phyloP scores from a whole-genome alignment of 2,329 filamentous ascomycete genomes.

The Lomentospora prolificans region DNA sequence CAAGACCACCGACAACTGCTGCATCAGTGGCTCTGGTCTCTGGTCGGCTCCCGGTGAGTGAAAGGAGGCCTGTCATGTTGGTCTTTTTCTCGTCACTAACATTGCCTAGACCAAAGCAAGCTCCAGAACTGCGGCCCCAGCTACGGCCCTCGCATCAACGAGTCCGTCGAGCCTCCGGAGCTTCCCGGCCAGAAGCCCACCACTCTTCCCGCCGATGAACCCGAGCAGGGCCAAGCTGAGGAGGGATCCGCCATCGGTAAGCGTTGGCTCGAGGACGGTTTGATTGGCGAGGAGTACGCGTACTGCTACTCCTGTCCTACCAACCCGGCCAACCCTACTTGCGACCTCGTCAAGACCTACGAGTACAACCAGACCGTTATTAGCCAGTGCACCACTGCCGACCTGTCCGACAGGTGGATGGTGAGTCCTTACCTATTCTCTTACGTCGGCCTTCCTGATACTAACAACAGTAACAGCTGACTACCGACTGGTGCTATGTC shows the following conservation, averaged over 20 bases:
- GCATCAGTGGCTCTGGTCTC: conserved; percentile 6
- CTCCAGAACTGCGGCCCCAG: neutral
- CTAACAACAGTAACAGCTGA: neutral
- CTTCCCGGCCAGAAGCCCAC: neutral
- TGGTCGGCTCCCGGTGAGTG: conserved; percentile 6
- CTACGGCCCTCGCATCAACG: neutral
- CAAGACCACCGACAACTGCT: conserved; percentile 10
- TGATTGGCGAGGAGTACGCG: conserved; percentile 10
- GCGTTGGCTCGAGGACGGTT: conserved; percentile 8
- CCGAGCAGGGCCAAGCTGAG: neutral
- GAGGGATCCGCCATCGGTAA: neutral
- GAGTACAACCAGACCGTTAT: conserved; percentile 10
- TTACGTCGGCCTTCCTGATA: neutral
- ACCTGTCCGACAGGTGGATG: conserved; percentile 3
- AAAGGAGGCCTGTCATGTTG: neutral
- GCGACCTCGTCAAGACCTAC: neutral
- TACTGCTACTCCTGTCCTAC: conserved; percentile 6
- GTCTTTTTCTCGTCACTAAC: no score
- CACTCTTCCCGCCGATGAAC: no score
- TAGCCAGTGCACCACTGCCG: conserved; percentile 4
- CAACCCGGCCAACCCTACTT: neutral
- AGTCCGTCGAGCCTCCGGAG: neutral
- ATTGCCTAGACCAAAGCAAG: neutral
- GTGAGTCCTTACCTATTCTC: neutral
- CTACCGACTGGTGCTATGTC: conserved; percentile 10